Evolutionary conservation across 2,329 filamentous ascomycete genomes (phyloP), one percentile per base, ranked within the genome.

Genomic region (Fonsecaea nubica): DNA sequence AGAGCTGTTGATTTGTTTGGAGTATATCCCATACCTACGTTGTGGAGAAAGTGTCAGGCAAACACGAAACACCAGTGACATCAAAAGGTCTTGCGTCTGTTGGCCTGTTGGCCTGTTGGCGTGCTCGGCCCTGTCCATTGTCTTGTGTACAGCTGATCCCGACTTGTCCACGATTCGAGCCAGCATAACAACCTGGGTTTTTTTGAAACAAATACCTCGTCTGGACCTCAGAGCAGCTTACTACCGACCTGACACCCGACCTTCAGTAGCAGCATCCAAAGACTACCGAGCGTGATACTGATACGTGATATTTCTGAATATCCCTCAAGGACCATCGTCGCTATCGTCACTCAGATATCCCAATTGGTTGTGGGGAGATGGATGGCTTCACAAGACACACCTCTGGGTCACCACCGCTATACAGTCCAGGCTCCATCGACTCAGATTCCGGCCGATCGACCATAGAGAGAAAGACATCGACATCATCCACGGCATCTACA

Each of bases 51-150:
- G 55, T 13, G 55, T 57, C 55, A 42, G 55, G 55, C 33, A 57
- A 61, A 25, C 42, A 40, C 58, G 58, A 67, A 65, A 68, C 62
- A 62, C 58, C 21, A 64, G 62, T 67, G 65, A 67, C 65, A 67
- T 67, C 65, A 68, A 65, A 33, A 25, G 25, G 25, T 25, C 25
- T 25, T 25, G 25, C 25, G 25, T 3, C 25, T 25, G 25, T 25
- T 25, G 56, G 21, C 30, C 40, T 9, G 32, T 25, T 25, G 6
- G 8, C 21, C 45, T 32, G 38, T 61, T 48, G 21, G 58, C 48
- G 30, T 61, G 18, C 58, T 40, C 45, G 40, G 57, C 15, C 25
- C 25, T 48, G 25, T 35, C 50, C 38, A 32, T 60, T 32, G n/a
- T 40, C 30, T 25, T 60, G 57, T 61, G 63, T 61, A 65, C 40